phyloP scores from a whole-genome alignment of 768 basidiomycete genomes.

The Suillus americanus region DNA sequence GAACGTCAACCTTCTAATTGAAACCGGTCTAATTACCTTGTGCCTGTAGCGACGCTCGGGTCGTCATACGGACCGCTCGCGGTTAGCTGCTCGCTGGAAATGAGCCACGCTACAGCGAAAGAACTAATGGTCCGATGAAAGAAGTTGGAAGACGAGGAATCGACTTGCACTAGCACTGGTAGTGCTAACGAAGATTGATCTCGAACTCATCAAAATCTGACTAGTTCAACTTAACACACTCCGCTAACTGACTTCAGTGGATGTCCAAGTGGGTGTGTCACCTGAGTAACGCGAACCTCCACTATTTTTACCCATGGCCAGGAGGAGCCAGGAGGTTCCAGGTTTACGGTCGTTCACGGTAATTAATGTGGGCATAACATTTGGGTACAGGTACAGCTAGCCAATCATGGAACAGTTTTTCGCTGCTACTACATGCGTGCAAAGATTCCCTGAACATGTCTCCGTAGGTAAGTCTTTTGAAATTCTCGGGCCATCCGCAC shows the following conservation, averaged over 20 bases:
- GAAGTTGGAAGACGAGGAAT: background rate
- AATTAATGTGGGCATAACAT: background rate
- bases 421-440: background rate
- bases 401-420: background rate
- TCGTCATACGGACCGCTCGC: background rate
- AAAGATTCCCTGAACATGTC: background rate
- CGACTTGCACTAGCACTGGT: background rate
- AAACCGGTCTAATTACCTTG: background rate
- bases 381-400: background rate
- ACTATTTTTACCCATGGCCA: background rate
- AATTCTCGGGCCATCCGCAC: background rate
- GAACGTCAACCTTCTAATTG: background rate
- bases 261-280: background rate
- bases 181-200: background rate
- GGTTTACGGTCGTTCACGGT: background rate
- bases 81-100: background rate
- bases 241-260: background rate
- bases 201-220: background rate
- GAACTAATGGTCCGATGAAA: background rate
- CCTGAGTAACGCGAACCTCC: background rate
- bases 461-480: background rate
- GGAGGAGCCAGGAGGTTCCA: background rate
- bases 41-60: constrained; percentile 4
- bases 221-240: background rate
- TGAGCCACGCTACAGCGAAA: background rate